Evolutionary conservation across 768 basidiomycete species (phyloP).

Genomic region (Calvatia gigantea): DNA sequence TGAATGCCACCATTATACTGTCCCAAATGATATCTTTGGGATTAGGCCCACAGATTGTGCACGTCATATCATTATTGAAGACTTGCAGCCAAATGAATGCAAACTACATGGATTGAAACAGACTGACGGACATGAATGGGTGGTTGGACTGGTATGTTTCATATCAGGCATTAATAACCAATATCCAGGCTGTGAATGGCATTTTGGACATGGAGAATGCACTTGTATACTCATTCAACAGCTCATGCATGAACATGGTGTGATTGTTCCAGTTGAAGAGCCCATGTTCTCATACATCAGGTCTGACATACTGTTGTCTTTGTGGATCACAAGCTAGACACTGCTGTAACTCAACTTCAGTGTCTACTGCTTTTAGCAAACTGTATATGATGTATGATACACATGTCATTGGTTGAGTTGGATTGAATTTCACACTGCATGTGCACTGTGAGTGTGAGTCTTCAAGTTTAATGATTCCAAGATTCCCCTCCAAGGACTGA

Average conservation of each 20-base stretch:
- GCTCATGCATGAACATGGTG: constrained; percentile 25
- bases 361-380: background rate
- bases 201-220: constrained; percentile 30
- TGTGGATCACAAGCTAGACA: constrained; percentile 12
- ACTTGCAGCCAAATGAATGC: constrained; percentile 21
- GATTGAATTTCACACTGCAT: background rate
- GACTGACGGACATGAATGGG: constrained; percentile 23
- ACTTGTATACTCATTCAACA: constrained; percentile 31
- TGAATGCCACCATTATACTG: constrained; percentile 28
- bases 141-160: background rate
- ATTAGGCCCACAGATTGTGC: constrained; percentile 21
- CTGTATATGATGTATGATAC: constrained; percentile 14
- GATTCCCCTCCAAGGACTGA: background rate
- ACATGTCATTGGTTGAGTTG: background rate
- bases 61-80: constrained; percentile 23
- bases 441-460: background rate
- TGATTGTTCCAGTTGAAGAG: constrained; percentile 33
- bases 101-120: constrained; percentile 32
- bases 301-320: constrained; percentile 23
- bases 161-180: background rate
- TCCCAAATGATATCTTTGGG: constrained; percentile 31
- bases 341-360: constrained; percentile 15
- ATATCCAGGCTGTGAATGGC: constrained; percentile 30
- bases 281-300: constrained; percentile 23
- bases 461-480: background rate